Evolutionary conservation across 2,329 filamentous ascomycete species (phyloP).

Genomic region (Cladorrhinum sp.): DNA sequence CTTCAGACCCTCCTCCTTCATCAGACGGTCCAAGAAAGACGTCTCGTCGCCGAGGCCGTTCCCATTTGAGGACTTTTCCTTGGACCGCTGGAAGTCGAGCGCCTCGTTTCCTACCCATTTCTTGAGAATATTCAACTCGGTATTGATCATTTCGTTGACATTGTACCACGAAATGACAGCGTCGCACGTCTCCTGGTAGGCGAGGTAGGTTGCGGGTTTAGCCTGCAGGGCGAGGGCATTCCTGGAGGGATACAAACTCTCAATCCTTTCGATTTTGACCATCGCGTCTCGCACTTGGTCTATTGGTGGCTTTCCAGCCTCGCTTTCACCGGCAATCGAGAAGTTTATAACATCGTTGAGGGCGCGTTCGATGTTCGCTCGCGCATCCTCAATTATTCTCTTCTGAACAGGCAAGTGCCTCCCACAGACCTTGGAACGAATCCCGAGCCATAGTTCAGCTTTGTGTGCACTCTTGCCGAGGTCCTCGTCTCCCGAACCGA

Average conservation of each 20-base stretch:
- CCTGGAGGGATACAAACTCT: constrained; percentile 80
- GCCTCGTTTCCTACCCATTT: constrained; percentile 97
- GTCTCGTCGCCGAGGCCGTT: constrained; percentile 82
- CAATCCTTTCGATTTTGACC: constrained; percentile 83
- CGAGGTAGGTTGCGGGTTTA: constrained; percentile 69
- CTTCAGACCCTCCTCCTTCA: constrained; percentile 93
- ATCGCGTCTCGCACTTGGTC: constrained; percentile 90
- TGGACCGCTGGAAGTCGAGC: constrained; percentile 80
- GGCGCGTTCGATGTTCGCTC: constrained; percentile 66
- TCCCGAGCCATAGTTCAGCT: constrained; percentile 81
- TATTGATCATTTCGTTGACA: constrained; percentile 93
- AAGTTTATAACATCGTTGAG: constrained; percentile 91
- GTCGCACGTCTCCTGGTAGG: constrained; percentile 79
- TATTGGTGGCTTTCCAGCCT: constrained; percentile 81
- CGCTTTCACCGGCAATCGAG: constrained; percentile 87
- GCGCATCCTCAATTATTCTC: constrained; percentile 82
- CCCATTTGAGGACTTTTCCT: constrained; percentile 63
- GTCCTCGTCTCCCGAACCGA: constrained; percentile 66
- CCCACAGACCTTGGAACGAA: constrained; percentile 80
- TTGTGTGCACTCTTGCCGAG: constrained; percentile 64
- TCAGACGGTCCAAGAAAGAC: constrained; percentile 87
- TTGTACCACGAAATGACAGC: constrained; percentile 96
- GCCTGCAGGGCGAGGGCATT: constrained; percentile 71
- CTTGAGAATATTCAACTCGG: constrained; percentile 83
- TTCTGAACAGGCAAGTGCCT: constrained; percentile 80